Conservation (phyloP, 331 rosid genomes). For the Acacia concinna region DNA sequence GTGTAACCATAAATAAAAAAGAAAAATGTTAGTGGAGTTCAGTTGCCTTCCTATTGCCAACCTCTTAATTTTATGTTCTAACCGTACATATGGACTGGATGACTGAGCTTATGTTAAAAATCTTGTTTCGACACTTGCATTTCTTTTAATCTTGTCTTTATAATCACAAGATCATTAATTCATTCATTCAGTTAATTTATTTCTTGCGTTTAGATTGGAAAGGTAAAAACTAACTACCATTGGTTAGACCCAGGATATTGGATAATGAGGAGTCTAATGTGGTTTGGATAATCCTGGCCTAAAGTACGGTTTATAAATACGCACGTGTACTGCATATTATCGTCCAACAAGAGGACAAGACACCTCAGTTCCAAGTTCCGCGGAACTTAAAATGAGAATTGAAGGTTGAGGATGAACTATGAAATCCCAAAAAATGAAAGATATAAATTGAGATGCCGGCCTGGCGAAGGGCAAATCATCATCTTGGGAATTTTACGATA, state of each 20-base stretch:
- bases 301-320: background rate
- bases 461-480: background rate
- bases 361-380: background rate
- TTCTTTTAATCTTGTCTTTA: background rate
- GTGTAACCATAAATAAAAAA: conserved; percentile 52
- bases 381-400: background rate
- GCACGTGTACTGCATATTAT: background rate
- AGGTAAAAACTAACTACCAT: background rate
- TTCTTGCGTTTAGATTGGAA: background rate
- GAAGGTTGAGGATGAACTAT: background rate
- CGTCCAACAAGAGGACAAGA: background rate
- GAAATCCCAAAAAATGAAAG: background rate
- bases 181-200: background rate
- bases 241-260: background rate
- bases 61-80: background rate
- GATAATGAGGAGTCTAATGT: background rate
- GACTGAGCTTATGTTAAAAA: background rate
- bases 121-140: background rate
- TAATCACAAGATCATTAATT: background rate
- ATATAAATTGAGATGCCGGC: background rate
- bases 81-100: background rate
- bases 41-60: background rate
- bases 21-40: conserved; percentile 31
- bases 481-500: background rate
- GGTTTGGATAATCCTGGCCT: background rate